phyloP scores from a whole-genome alignment of 148 eudicot genomes.

The Rhododendron ferrugineum region DNA sequence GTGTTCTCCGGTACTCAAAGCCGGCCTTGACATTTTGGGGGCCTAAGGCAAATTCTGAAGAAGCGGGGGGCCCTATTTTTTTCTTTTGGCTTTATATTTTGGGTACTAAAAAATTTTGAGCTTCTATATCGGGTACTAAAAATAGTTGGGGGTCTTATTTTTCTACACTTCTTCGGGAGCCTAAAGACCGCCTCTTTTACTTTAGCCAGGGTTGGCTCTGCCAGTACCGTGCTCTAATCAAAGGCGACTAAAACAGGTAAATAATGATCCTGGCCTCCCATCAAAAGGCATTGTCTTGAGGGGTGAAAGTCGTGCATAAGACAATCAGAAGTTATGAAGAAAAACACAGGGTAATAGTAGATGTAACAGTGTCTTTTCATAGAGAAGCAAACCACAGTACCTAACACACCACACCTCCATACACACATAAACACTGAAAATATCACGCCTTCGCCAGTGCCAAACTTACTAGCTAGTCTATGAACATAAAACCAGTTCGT shows the following conservation, averaged over 20 bases:
- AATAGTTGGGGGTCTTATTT: too few relatives aligned
- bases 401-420: background rate
- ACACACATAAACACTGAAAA: background rate
- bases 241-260: background rate
- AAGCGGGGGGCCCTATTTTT: too few relatives aligned
- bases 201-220: too few relatives aligned
- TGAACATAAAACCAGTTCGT: background rate
- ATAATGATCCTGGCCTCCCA: background rate
- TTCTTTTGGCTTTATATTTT: too few relatives aligned
- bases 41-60: too few relatives aligned
- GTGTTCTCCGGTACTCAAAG: background rate
- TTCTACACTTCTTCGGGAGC: too few relatives aligned
- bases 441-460: background rate
- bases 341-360: background rate
- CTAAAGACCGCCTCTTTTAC: too few relatives aligned
- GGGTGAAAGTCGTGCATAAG: background rate
- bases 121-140: too few relatives aligned
- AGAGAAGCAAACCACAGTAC: conserved; percentile 1
- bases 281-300: background rate
- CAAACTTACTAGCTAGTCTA: background rate
- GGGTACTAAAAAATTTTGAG: too few relatives aligned
- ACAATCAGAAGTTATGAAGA: background rate
- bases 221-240: background rate
- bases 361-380: background rate
- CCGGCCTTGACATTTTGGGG: too few relatives aligned